These are phyloP conservation scores for Phlebiopsis flavidoalba DNA, from an alignment of 768 basidiomycete genomes.

Conservation along the genomic window DNA sequence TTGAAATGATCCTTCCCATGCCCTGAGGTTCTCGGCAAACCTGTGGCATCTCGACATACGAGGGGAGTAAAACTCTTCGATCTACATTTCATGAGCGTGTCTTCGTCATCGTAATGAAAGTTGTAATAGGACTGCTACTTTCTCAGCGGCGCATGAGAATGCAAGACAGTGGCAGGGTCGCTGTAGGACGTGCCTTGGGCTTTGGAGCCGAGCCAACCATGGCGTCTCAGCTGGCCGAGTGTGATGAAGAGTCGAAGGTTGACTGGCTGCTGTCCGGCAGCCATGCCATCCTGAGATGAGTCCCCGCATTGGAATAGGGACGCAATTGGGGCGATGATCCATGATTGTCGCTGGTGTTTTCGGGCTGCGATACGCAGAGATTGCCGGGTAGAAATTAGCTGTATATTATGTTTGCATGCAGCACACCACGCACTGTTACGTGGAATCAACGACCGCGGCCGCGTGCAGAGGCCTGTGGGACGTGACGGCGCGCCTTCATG, in stretches of 20 bases:
- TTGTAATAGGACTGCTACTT: conserved; percentile 81
- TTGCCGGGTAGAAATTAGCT: neutral
- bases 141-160: conserved; percentile 15
- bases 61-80: conserved; percentile 98
- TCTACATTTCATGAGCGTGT: conserved; percentile 92
- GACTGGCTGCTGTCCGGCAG: conserved; percentile 25
- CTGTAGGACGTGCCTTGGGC: conserved; percentile 53
- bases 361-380: neutral
- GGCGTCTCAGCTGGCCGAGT: conserved; percentile 72
- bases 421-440: neutral
- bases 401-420: neutral
- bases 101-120: conserved; percentile 94
- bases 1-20: conserved; percentile 81
- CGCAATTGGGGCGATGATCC: conserved; percentile 30
- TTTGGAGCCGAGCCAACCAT: conserved; percentile 67
- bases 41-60: conserved; percentile 92
- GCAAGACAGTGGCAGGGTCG: neutral
- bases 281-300: conserved; percentile 27
- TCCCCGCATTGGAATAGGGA: conserved; percentile 16
- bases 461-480: neutral
- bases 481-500: neutral
- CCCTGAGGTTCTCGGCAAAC: conserved; percentile 81
- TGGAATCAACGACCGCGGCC: neutral
- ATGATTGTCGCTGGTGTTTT: conserved; percentile 19
- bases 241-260: conserved; percentile 72